These are phyloP conservation scores for Puccinia novopanici DNA, from an alignment of 1,284 basidiomycete species.

Conservation along the genomic window DNA sequence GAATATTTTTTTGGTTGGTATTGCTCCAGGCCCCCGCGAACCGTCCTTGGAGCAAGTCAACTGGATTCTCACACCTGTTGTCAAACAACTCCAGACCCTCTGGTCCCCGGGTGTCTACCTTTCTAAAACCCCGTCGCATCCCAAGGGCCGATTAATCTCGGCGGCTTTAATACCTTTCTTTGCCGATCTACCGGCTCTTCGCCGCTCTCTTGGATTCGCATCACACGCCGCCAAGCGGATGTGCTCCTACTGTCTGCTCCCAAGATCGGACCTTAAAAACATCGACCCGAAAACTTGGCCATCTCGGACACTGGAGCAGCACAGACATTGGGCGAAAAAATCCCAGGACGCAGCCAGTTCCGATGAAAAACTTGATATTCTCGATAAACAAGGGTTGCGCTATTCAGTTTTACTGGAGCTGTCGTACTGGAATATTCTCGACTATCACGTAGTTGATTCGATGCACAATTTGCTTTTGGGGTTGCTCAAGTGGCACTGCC, in stretches of 20 bases:
- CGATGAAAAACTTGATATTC: not conserved
- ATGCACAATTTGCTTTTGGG: conserved; percentile 44
- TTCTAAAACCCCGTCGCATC: not conserved
- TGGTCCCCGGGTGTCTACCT: conserved; percentile 57
- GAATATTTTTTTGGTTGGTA: conserved; percentile 54
- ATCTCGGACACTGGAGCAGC: not conserved
- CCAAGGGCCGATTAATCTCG: not conserved
- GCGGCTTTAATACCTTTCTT: conserved; percentile 43
- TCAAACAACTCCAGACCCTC: conserved; percentile 57
- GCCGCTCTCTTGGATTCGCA: conserved; percentile 48
- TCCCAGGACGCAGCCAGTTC: not conserved
- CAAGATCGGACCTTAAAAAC: conserved; percentile 22
- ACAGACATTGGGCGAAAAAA: conserved; percentile 12
- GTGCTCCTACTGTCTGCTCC: conserved; percentile 48
- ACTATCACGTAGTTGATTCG: conserved; percentile 26
- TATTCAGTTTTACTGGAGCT: conserved; percentile 29
- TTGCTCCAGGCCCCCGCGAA: conserved; percentile 61
- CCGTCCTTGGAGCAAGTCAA: conserved; percentile 58
- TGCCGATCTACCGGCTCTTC: conserved; percentile 50
- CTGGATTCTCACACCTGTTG: conserved; percentile 56
- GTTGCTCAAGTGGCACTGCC: conserved; percentile 11
- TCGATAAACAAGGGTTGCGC: conserved; percentile 4
- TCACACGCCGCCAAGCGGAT: conserved; percentile 17
- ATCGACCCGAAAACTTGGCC: conserved; percentile 7
- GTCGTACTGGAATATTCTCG: conserved; percentile 21